A percentile compares a stretch with the other conserved stretches of the same genome.
phyloP scores from a whole-genome alignment of 106 monocot species.

The Dioscorea zingiberensis region DNA sequence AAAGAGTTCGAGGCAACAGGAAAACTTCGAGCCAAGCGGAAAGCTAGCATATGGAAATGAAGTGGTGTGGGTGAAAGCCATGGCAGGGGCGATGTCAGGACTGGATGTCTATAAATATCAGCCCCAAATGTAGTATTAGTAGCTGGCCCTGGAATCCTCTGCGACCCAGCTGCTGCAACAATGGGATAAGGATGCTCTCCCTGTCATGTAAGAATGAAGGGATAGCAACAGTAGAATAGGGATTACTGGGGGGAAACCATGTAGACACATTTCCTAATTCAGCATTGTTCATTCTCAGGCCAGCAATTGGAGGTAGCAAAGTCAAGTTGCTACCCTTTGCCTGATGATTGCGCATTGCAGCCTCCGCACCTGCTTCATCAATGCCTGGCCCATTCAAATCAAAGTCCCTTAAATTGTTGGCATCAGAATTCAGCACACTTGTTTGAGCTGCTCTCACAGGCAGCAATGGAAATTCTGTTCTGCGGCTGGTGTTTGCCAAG shows the following conservation, averaged over 20 bases:
- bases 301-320: constrained; percentile 43
- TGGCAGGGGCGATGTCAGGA: constrained; percentile 70
- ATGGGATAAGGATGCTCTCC: constrained; percentile 69
- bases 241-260: constrained; percentile 64
- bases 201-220: constrained; percentile 80
- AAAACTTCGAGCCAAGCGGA: constrained; percentile 54
- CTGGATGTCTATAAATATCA: constrained; percentile 52
- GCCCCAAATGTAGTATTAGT: constrained; percentile 36
- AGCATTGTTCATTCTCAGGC: constrained; percentile 48
- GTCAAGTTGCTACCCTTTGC: constrained; percentile 33
- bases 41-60: constrained; percentile 70
- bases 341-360: constrained; percentile 26
- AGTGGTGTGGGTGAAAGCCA: constrained; percentile 52
- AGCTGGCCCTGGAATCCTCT: constrained; percentile 50
- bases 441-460: constrained; percentile 20
- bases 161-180: constrained; percentile 44
- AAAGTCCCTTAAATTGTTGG: constrained; percentile 56
- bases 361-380: constrained; percentile 53
- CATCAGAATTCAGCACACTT: constrained; percentile 23
- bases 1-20: constrained; percentile 50
- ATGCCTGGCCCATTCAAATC: constrained; percentile 81
- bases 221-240: constrained; percentile 65
- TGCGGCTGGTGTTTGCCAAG: constrained; percentile 20
- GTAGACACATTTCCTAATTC: constrained; percentile 55
- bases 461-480: constrained; percentile 42